phyloP scores from a whole-genome alignment of 164 flowering plant species.

The Dillenia turbinata region DNA sequence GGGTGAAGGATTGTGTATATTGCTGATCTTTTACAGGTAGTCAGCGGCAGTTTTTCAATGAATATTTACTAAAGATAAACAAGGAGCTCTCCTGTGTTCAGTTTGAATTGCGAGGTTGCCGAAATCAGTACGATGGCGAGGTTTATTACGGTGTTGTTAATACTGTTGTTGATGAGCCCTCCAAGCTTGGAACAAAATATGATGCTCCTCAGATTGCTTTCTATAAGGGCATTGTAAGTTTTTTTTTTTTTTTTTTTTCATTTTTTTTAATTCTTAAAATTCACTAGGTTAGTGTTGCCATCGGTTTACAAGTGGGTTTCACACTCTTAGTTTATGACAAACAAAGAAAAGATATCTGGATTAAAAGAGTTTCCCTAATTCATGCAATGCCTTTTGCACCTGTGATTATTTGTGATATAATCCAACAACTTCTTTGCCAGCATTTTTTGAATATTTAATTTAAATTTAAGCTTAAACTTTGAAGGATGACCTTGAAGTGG shows the following conservation, averaged over 20 bases:
- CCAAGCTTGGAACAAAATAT: constrained; percentile 87
- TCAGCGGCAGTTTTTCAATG: constrained; percentile 43
- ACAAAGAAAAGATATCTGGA: too few relatives aligned
- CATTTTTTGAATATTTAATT: too few relatives aligned
- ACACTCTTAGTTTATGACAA: too few relatives aligned
- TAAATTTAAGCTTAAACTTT: too few relatives aligned
- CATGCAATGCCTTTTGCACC: too few relatives aligned
- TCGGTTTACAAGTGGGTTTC: too few relatives aligned
- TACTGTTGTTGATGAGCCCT: constrained; percentile 84
- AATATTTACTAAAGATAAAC: constrained; percentile 64
- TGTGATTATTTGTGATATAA: too few relatives aligned
- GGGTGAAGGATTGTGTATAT: background rate
- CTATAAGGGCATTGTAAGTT: constrained; percentile 78
- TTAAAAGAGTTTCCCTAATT: too few relatives aligned
- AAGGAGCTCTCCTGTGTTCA: constrained; percentile 74
- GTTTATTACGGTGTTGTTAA: constrained; percentile 86
- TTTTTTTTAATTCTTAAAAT: background rate
- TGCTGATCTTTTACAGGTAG: constrained; percentile 26
- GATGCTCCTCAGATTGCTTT: constrained; percentile 83
- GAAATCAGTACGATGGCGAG: constrained; percentile 74
- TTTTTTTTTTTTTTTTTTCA: background rate
- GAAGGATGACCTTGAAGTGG: too few relatives aligned
- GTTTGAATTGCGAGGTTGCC: constrained; percentile 78
- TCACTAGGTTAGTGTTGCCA: too few relatives aligned
- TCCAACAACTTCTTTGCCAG: too few relatives aligned